A percentile compares a stretch with the other conserved stretches of the same genome.
Evolutionary conservation across 2,329 filamentous ascomycete species (phyloP).

Genomic region (Venturia nashicola): DNA sequence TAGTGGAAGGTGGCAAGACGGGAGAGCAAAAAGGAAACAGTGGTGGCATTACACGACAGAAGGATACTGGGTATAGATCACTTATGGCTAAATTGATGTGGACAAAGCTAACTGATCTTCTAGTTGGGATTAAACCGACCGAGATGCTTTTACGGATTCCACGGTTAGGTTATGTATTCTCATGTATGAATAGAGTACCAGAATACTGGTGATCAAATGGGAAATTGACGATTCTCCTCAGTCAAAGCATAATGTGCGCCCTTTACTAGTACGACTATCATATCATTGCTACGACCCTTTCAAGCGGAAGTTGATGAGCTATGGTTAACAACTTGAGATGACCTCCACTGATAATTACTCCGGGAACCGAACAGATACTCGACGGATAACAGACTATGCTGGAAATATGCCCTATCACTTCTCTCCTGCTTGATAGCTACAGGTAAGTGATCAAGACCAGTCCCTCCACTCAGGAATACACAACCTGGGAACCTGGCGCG

Average conservation of each 20-base stretch:
- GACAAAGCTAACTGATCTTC: background rate
- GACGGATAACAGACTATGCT: too few relatives aligned
- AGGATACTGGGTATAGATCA: constrained; percentile 58
- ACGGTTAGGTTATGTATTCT: background rate
- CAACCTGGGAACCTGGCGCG: too few relatives aligned
- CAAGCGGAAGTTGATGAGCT: too few relatives aligned
- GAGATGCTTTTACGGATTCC: background rate
- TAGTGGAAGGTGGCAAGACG: constrained; percentile 78
- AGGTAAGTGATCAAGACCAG: too few relatives aligned
- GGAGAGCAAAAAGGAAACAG: constrained; percentile 59
- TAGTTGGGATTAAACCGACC: background rate
- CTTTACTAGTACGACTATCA: too few relatives aligned
- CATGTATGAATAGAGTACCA: background rate
- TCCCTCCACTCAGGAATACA: too few relatives aligned
- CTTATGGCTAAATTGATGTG: background rate
- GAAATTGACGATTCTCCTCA: background rate
- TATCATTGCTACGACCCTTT: too few relatives aligned
- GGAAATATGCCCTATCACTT: too few relatives aligned
- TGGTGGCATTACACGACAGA: constrained; percentile 60
- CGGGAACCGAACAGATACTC: too few relatives aligned
- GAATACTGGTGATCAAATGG: background rate
- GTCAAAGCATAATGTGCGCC: background rate
- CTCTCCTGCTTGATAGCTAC: too few relatives aligned
- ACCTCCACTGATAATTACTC: too few relatives aligned
- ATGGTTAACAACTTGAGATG: too few relatives aligned